Base-by-base conservation (phyloP, 176 grass and related monocot species). In the Echinochloa phyllopogon region DNA sequence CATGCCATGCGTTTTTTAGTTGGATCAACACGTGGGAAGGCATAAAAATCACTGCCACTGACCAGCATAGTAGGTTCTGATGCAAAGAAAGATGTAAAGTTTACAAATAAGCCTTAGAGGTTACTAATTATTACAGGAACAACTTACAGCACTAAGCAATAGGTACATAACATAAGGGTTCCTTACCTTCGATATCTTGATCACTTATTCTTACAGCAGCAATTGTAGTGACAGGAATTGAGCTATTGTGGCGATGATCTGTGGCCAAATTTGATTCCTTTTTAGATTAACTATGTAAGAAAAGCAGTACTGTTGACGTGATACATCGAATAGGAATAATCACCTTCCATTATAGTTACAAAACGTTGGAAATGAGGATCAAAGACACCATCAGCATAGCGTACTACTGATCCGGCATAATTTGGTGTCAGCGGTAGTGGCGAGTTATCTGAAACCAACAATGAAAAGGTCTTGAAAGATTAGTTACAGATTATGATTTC, bases 321-420 rank as follows among this genome's bases (percentile, higher is more conserved):
- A 20, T 58, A 71, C 59, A 73, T 66, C 21, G 36, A 72, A 62
- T 36, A 71, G 6, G 62, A 85, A 23, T 27, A 49, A 42, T 70
- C 29, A 97, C 94, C 94, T 97, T 97, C 94, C 94, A 97, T 94
- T 84, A 97, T 21, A 44, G 94, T 87, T 20, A 97, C 16, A 62
- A 87, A 97, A 82, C 92, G 94, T 71, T 66, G 70, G 67, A 97
- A 97, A 51, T 92, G 87, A 79, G 83, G 89, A 87, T 97, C 92
- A 40, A 92, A 97, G 65, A 80, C 60, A 57, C 94, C 92, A 85
- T 97, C 94, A 12, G 92, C 92, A 66, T 87, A 94, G 71, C 84
- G 82, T 33, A 94, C 72, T 45, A 83, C 66, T 20, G 87, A 63
- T 57, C 64, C 87, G 37, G 76, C 18, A 78, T 91, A 94, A 81